phyloP scores from a whole-genome alignment of 2,329 filamentous ascomycete species.

The Exutisphaerella laricina region DNA sequence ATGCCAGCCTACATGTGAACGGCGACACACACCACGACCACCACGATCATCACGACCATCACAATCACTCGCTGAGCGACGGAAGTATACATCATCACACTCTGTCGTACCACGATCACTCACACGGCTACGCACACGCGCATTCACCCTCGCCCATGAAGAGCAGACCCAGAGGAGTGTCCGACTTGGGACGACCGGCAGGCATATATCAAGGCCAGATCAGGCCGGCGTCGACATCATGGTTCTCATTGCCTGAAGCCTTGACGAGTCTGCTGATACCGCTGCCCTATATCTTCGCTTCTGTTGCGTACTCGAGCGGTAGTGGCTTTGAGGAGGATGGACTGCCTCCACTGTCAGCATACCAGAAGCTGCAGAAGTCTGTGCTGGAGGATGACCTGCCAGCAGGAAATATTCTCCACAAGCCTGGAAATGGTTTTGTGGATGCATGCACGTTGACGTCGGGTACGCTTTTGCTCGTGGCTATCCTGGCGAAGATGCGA shows the following conservation, averaged over 20 bases:
- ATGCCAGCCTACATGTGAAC: conserved; percentile 12
- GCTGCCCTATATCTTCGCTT: conserved; percentile 45
- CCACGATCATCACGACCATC: conserved; percentile 13
- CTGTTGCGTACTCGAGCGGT: conserved; percentile 39
- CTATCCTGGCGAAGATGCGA: conserved; percentile 35
- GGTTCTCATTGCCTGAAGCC: conserved; percentile 41
- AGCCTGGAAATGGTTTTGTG: conserved; percentile 31
- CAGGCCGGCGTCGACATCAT: conserved; percentile 19
- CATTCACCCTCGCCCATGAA: conserved; percentile 25
- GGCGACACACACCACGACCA: conserved; percentile 6
- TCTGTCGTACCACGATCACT: conserved; percentile 30
- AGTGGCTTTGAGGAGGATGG: conserved; percentile 20
- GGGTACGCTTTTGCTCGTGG: conserved; percentile 42
- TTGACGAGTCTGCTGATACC: conserved; percentile 48
- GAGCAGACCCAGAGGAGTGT: conserved; percentile 35
- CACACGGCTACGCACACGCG: conserved; percentile 12
- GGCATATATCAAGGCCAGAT: conserved; percentile 20
- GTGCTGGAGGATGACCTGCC: conserved; percentile 19
- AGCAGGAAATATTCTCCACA: conserved; percentile 5
- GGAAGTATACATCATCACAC: conserved; percentile 2
- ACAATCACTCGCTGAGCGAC: conserved; percentile 7
- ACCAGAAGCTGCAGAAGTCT: conserved; percentile 26
- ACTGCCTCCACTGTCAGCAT: conserved; percentile 29
- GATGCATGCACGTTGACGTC: conserved; percentile 44
- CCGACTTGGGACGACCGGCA: conserved; percentile 39